A percentile compares a stretch with the other conserved stretches of the same genome.
These are phyloP conservation scores for Nadsonia starkeyi-henricii DNA, from an alignment of 1,139 yeast genomes.

Conservation along the genomic window DNA sequence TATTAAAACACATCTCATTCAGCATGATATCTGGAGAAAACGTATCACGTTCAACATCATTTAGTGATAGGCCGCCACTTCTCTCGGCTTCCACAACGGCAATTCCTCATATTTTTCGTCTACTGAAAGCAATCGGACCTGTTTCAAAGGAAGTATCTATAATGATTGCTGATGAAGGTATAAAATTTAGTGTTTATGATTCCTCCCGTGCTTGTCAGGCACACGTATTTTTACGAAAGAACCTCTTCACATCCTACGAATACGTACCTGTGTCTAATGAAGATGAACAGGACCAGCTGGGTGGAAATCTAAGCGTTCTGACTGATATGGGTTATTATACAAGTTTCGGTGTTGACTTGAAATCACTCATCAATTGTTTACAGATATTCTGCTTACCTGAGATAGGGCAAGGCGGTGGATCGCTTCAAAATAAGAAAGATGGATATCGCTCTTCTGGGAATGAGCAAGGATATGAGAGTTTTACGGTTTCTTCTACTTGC, in stretches of 20 bases:
- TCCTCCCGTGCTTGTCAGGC: conserved; percentile 18
- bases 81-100: conserved; percentile 20
- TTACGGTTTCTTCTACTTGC: conserved; percentile 11
- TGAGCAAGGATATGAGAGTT: conserved; percentile 2
- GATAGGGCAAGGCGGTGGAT: not conserved
- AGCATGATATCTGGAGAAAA: not conserved
- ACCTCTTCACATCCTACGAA: conserved; percentile 15
- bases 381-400: not conserved
- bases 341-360: not conserved
- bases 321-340: not conserved
- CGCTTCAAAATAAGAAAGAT: not conserved
- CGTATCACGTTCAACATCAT: not conserved
- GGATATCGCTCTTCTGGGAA: not conserved
- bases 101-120: conserved; percentile 16
- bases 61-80: not conserved
- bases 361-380: not conserved
- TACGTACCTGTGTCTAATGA: conserved; percentile 3
- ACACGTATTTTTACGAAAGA: conserved; percentile 14
- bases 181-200: conserved; percentile 18
- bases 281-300: not conserved
- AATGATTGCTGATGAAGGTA: conserved; percentile 17
- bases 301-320: not conserved
- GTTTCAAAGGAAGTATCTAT: conserved; percentile 15
- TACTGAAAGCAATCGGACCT: conserved; percentile 16
- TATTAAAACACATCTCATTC: not conserved